Evolutionary conservation across 805 yeast genomes (phyloP).

Genomic region (Debaryomyces castellii): DNA sequence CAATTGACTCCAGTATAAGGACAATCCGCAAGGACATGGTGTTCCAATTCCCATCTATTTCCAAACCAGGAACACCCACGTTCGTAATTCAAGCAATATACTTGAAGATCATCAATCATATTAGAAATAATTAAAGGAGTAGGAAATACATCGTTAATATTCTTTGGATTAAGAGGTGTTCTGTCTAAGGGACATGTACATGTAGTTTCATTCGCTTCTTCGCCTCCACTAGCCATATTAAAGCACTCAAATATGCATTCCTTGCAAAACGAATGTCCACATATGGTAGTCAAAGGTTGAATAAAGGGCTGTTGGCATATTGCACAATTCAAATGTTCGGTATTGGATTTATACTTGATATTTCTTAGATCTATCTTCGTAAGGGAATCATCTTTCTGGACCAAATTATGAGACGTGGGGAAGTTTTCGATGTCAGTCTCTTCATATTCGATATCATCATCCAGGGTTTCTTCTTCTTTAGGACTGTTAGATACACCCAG

Average conservation of each 20-base stretch:
- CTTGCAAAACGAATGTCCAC: constrained; percentile 70
- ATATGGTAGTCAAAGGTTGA: constrained; percentile 58
- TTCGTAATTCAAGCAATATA: constrained; percentile 49
- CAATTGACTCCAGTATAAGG: constrained; percentile 37
- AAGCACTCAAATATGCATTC: constrained; percentile 51
- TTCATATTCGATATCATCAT: background rate
- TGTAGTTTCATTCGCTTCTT: constrained; percentile 7
- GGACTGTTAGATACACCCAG: no score
- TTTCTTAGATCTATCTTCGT: constrained; percentile 30
- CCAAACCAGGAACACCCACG: constrained; percentile 61
- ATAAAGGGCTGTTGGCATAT: constrained; percentile 67
- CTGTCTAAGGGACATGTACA: constrained; percentile 63
- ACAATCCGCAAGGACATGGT: constrained; percentile 43
- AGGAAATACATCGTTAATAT: constrained; percentile 33
- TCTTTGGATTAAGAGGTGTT: constrained; percentile 38
- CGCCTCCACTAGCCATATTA: constrained; percentile 28
- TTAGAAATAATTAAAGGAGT: constrained; percentile 61
- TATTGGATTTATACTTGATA: constrained; percentile 26
- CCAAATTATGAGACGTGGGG: constrained; percentile 15
- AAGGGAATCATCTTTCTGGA: background rate
- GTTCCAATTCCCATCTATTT: constrained; percentile 56
- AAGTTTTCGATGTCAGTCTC: constrained; percentile 6
- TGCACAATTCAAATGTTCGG: constrained; percentile 49
- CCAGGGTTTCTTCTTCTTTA: background rate
- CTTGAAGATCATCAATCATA: constrained; percentile 59